Evolutionary conservation across 768 basidiomycete species (phyloP).

Genomic region (Kwoniella sp.): DNA sequence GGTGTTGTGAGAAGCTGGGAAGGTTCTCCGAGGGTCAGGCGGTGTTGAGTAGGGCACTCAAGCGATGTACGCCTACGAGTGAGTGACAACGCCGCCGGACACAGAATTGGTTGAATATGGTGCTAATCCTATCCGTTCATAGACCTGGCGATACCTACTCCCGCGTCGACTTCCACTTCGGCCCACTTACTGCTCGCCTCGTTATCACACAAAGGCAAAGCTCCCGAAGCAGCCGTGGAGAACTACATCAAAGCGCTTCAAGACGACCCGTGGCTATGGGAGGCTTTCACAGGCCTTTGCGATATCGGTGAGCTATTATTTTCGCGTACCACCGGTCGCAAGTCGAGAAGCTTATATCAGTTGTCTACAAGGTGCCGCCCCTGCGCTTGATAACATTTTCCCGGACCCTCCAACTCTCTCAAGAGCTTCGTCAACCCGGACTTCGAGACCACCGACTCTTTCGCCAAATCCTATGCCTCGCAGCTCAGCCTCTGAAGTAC

Average conservation of each 20-base stretch:
- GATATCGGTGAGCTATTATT: slow-evolving; percentile 45
- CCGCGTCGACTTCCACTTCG: slow-evolving; percentile 27
- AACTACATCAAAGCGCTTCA: slow-evolving; percentile 40
- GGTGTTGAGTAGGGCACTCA: slow-evolving; percentile 39
- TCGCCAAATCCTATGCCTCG: slow-evolving; percentile 48
- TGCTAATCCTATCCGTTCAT: too few relatives aligned
- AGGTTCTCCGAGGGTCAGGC: slow-evolving; percentile 40
- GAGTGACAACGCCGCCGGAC: slow-evolving; percentile 8
- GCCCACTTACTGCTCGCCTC: slow-evolving; percentile 31
- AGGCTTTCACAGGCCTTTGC: slow-evolving; percentile 52
- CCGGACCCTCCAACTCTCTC: slow-evolving; percentile 35
- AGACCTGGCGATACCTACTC: slow-evolving; percentile 28
- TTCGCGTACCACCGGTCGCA: too few relatives aligned
- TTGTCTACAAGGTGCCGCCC: slow-evolving; percentile 38
- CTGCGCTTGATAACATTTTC: slow-evolving; percentile 31
- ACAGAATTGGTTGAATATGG: too few relatives aligned
- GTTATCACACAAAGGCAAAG: slow-evolving; percentile 42
- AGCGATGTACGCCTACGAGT: slow-evolving; percentile 29
- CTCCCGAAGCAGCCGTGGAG: slow-evolving; percentile 34
- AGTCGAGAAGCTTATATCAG: not conserved
- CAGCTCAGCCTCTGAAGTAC: slow-evolving; percentile 46
- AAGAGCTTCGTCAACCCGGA: slow-evolving; percentile 22
- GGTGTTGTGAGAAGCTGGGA: slow-evolving; percentile 44
- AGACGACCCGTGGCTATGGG: slow-evolving; percentile 54
- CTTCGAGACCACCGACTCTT: slow-evolving; percentile 32